Evolutionary conservation across 148 eudicot species (phyloP).

Genomic region (Vaccinium macrocarpon): DNA sequence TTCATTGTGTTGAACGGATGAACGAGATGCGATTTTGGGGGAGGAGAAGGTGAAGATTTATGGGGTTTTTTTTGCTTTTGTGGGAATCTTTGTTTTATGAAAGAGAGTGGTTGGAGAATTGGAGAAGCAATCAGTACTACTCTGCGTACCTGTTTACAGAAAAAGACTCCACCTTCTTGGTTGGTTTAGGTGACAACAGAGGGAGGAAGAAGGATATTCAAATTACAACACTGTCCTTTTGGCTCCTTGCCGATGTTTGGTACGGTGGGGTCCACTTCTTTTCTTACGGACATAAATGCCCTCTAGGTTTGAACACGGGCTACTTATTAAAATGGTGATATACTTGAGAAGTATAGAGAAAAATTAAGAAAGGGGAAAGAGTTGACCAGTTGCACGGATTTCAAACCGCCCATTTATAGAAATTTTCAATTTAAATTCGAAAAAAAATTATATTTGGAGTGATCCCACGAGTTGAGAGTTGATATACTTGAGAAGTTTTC

Average conservation of each 20-base stretch:
- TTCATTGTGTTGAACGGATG: slow-evolving; percentile 37
- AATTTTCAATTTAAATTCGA: no score
- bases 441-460: no score
- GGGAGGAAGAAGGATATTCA: slow-evolving; percentile 13
- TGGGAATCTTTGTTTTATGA: neutral
- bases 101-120: slow-evolving; percentile 7
- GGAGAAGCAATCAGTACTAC: slow-evolving; percentile 13
- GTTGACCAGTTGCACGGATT: no score
- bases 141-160: slow-evolving; percentile 22
- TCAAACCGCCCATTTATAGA: no score
- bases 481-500: no score
- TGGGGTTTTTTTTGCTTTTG: neutral
- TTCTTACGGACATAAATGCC: slow-evolving; percentile 34
- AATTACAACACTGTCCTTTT: slow-evolving; percentile 41
- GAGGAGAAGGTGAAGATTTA: neutral
- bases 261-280: slow-evolving; percentile 16
- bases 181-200: slow-evolving; percentile 26
- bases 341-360: no score
- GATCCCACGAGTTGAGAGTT: no score
- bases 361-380: no score
- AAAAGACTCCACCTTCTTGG: slow-evolving; percentile 12
- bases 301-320: neutral
- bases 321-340: no score
- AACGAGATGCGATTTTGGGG: neutral
- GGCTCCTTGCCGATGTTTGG: slow-evolving; percentile 22